Evolutionary conservation across 2,329 filamentous ascomycete genomes (phyloP), one percentile per base, ranked within the genome.

Genomic region (Colletotrichum navitas): DNA sequence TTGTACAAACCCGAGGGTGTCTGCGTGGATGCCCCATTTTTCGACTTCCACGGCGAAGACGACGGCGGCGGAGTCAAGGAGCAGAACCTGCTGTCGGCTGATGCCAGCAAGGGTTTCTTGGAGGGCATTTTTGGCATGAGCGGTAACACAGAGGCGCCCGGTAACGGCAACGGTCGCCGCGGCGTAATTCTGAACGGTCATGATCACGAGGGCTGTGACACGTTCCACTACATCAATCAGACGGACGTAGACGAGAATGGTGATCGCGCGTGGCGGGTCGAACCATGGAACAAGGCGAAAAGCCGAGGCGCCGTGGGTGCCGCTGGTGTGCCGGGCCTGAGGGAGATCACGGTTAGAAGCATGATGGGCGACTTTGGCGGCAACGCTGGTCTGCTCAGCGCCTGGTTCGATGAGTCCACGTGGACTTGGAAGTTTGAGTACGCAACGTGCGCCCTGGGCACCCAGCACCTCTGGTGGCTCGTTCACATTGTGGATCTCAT

Each of bases 321-420:
- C 2, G 75, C 81, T 2, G 84, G 81, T 5, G 75, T 88, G 3
- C 89, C 92, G 0, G 92, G 92, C 0, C 85, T 98, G 7, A 87
- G 95, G 36, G 96, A 99, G 82, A 90, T 98, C 74, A 99, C 96
- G 0, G 93, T 99, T 2, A 91, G 95, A 71, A 97, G 94, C 81
- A 98, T 99, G 94, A 99, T 99, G 96, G 96, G 96, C 67, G 93
- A 93, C 68, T 99, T 93, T 81, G 92, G 90, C n/a, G 96, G 96
- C 26, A 96, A 98, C 79, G 94, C 94, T 0, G 96, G 94, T 0
- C 85, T 99, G 52, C 82, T 99, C 51, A 96, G 93, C 73, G 87
- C 93, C 0, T 99, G 95, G 95, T 98, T 95, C 78, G 94, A 98
- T 79, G 81, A 88, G 67, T 84, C 86, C 2, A 81, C 82, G 1